Evolutionary conservation across 106 monocot species (phyloP).

Genomic region (Chionographis japonica): DNA sequence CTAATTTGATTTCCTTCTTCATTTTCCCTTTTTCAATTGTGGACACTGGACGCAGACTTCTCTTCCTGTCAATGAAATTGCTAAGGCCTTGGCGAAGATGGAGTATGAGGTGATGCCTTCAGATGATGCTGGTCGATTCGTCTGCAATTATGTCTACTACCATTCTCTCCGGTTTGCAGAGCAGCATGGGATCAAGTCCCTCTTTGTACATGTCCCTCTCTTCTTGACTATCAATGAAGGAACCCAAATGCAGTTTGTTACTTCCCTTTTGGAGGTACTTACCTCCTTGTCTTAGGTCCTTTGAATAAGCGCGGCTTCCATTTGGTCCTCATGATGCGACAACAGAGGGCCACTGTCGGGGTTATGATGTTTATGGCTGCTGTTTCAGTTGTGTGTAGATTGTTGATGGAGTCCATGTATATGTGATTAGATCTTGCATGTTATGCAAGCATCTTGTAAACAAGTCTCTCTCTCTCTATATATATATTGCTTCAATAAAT

Average conservation of each 20-base stretch:
- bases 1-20: neutral
- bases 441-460: too few relatives aligned
- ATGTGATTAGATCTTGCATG: too few relatives aligned
- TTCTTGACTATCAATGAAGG: slow-evolving; percentile 78
- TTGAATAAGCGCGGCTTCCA: too few relatives aligned
- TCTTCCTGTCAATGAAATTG: slow-evolving; percentile 50
- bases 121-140: slow-evolving; percentile 74
- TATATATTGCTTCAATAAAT: too few relatives aligned
- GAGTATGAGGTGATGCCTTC: slow-evolving; percentile 61
- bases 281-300: slow-evolving; percentile 29
- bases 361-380: too few relatives aligned
- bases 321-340: too few relatives aligned
- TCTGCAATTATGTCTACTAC: slow-evolving; percentile 87
- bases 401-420: too few relatives aligned
- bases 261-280: slow-evolving; percentile 78
- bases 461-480: too few relatives aligned
- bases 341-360: too few relatives aligned
- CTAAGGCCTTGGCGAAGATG: slow-evolving; percentile 33
- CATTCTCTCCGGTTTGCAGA: slow-evolving; percentile 82
- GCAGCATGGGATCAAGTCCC: slow-evolving; percentile 57
- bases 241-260: slow-evolving; percentile 77
- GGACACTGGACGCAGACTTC: slow-evolving; percentile 38
- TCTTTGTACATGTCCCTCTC: slow-evolving; percentile 92
- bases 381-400: too few relatives aligned
- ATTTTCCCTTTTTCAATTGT: neutral